phyloP scores from a whole-genome alignment of 164 flowering plant species.

The Tinospora cordifolia region DNA sequence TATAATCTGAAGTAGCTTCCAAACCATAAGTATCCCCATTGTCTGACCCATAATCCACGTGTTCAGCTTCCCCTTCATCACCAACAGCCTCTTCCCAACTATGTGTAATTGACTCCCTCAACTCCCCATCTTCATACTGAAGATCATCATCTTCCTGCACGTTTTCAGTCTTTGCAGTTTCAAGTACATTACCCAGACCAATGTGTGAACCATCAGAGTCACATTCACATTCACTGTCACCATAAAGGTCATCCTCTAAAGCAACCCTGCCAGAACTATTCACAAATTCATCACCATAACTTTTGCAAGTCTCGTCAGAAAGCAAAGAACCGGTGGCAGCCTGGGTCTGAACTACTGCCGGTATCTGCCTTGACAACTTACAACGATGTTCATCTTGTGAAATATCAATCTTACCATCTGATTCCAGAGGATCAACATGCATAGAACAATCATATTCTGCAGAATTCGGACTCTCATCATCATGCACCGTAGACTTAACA shows the following conservation, averaged over 20 bases:
- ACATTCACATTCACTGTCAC: constrained; percentile 22
- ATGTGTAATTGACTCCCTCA: constrained; percentile 39
- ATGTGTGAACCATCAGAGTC: constrained; percentile 29
- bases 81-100: constrained; percentile 41
- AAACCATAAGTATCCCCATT: constrained; percentile 21
- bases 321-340: constrained; percentile 2
- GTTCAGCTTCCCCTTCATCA: constrained; percentile 46
- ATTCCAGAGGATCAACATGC: constrained; percentile 5
- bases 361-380: neutral
- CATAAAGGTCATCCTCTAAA: constrained; percentile 13
- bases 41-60: constrained; percentile 56
- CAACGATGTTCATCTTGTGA: neutral
- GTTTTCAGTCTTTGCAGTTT: constrained; percentile 15
- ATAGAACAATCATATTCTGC: constrained; percentile 11
- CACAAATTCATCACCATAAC: constrained; percentile 16
- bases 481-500: constrained; percentile 1
- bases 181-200: constrained; percentile 16
- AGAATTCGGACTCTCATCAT: constrained; percentile 7
- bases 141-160: constrained; percentile 53
- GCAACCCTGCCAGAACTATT: constrained; percentile 12
- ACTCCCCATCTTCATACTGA: constrained; percentile 72
- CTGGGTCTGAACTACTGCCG: neutral
- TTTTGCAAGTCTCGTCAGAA: constrained; percentile 14
- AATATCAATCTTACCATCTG: neutral
- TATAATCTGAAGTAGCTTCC: constrained; percentile 14